Conservation (phyloP, 495 filamentous ascomycete species). For the Collariella sp. region DNA sequence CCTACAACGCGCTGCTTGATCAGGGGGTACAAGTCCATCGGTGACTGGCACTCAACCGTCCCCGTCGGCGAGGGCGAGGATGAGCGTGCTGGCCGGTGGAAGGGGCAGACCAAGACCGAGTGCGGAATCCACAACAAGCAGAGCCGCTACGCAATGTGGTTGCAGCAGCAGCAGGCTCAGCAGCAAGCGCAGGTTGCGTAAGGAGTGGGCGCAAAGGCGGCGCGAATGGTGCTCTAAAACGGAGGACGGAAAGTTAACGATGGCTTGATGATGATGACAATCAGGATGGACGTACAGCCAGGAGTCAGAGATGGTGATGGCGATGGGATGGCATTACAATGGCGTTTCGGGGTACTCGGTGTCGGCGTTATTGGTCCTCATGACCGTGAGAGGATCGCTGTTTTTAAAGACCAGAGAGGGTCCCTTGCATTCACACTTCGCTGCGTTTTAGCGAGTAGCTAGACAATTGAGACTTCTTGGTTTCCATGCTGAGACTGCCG, state of each 20-base stretch:
- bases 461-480: background rate
- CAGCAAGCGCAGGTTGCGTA: constrained; percentile 7
- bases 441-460: background rate
- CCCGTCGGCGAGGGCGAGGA: constrained; percentile 87
- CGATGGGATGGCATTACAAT: constrained; percentile 10
- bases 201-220: background rate
- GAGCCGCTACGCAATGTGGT: constrained; percentile 79
- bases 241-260: background rate
- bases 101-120: constrained; percentile 88
- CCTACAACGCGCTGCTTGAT: constrained; percentile 88
- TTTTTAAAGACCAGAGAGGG: background rate
- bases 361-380: constrained; percentile 1
- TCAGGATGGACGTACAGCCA: background rate
- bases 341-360: constrained; percentile 4
- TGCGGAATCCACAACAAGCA: constrained; percentile 97
- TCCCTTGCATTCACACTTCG: background rate
- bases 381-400: background rate
- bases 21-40: constrained; percentile 91
- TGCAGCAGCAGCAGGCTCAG: constrained; percentile 49
- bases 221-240: background rate
- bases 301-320: background rate
- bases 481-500: background rate
- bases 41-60: constrained; percentile 94
- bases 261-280: constrained; percentile 2
- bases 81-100: constrained; percentile 95